Percentiles rank a stretch among this genome's conserved stretches.
phyloP scores from a whole-genome alignment of 345 rosid species.

The Geranium rotundifolium region DNA sequence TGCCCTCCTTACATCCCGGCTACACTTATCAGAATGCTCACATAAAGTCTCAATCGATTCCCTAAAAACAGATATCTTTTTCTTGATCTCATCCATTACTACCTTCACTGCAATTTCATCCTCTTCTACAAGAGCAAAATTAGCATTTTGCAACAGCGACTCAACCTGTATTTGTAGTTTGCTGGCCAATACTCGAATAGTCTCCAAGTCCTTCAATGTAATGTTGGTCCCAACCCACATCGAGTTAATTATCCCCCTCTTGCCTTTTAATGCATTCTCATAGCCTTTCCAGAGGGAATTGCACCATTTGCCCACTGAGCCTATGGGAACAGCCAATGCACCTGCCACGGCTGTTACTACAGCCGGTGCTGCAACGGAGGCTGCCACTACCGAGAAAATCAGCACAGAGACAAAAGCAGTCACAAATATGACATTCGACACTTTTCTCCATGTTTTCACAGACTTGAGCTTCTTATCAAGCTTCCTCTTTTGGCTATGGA shows the following conservation, averaged over 20 bases:
- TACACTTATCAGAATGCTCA: slow-evolving; percentile 50
- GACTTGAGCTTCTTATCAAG: slow-evolving; percentile 55
- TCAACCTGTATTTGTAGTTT: slow-evolving; percentile 47
- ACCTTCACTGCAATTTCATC: slow-evolving; percentile 32
- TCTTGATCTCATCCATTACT: slow-evolving; percentile 75
- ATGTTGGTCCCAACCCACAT: slow-evolving; percentile 38
- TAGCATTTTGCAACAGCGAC: slow-evolving; percentile 37
- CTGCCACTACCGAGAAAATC: slow-evolving; percentile 83
- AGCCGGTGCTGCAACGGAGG: slow-evolving; percentile 74
- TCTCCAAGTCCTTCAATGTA: slow-evolving; percentile 59
- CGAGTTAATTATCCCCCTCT: slow-evolving; percentile 37
- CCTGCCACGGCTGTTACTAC: slow-evolving; percentile 54
- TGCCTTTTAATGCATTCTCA: slow-evolving; percentile 44
- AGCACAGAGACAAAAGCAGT: slow-evolving; percentile 58
- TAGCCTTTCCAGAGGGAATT: slow-evolving; percentile 47
- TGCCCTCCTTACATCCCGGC: slow-evolving; percentile 55
- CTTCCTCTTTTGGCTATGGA: slow-evolving; percentile 35
- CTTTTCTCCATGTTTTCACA: slow-evolving; percentile 61
- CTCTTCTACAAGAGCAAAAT: slow-evolving; percentile 44
- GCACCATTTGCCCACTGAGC: slow-evolving; percentile 77
- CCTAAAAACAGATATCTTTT: slow-evolving; percentile 44
- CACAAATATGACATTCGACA: slow-evolving; percentile 63
- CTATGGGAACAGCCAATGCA: slow-evolving; percentile 58
- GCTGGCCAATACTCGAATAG: slow-evolving; percentile 40
- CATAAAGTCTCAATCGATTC: slow-evolving; percentile 50